Evolutionary conservation across 495 filamentous ascomycete species (phyloP).

Genomic region (Podospora sp.): DNA sequence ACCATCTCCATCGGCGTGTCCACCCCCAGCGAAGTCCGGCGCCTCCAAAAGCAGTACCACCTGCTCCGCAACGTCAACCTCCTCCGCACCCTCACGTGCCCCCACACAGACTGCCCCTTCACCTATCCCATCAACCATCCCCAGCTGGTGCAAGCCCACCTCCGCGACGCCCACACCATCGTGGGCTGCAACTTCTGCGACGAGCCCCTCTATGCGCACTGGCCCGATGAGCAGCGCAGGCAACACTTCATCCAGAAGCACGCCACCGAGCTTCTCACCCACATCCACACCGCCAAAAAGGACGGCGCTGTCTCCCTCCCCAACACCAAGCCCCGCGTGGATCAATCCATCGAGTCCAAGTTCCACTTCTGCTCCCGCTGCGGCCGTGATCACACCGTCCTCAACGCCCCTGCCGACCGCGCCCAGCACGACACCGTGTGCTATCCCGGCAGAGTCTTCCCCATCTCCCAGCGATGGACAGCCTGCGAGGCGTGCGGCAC

Average conservation of each 20-base stretch:
- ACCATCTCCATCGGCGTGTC: constrained; percentile 40
- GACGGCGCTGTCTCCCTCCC: background rate
- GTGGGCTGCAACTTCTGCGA: constrained; percentile 36
- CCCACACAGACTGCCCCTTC: constrained; percentile 35
- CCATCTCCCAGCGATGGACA: background rate
- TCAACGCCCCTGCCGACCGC: constrained; percentile 25
- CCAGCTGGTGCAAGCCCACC: constrained; percentile 34
- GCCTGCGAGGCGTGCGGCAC: background rate
- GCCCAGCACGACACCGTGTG: constrained; percentile 30
- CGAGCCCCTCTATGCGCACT: constrained; percentile 30
- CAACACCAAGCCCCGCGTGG: background rate
- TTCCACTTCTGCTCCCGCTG: constrained; percentile 33
- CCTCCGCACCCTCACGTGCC: constrained; percentile 38
- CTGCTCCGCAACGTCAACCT: constrained; percentile 39
- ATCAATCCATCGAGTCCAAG: background rate
- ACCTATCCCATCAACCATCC: constrained; percentile 31
- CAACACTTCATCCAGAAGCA: constrained; percentile 28
- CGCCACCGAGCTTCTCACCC: background rate
- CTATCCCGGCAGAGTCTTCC: constrained; percentile 14
- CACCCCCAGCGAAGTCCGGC: constrained; percentile 43
- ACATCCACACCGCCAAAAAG: background rate
- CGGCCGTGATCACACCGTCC: constrained; percentile 26
- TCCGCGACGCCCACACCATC: constrained; percentile 32
- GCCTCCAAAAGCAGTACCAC: constrained; percentile 38
- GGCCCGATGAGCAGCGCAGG: constrained; percentile 22